phyloP scores from a whole-genome alignment of 2,329 filamentous ascomycete genomes.

The Claviceps monticola region DNA sequence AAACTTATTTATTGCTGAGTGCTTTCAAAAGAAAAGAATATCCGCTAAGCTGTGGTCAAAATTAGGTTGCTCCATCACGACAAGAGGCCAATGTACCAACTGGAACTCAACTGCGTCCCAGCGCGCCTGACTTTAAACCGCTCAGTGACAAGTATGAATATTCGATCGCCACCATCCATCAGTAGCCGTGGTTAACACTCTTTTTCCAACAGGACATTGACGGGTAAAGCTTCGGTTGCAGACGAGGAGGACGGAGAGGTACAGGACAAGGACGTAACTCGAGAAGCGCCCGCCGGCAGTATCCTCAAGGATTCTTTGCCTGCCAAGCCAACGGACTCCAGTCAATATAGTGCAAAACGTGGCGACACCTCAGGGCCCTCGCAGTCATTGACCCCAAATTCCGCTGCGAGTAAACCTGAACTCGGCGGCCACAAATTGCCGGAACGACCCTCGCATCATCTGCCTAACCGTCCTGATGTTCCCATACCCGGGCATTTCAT shows the following conservation, averaged over 20 bases:
- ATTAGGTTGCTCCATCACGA: slow-evolving; percentile 16
- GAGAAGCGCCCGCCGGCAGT: slow-evolving; percentile 1
- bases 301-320: slow-evolving; percentile 21
- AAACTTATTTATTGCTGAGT: neutral
- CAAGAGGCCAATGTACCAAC: slow-evolving; percentile 17
- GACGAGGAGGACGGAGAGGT: slow-evolving; percentile 64
- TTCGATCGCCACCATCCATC: slow-evolving; percentile 5
- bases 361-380: slow-evolving; percentile 11
- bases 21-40: neutral
- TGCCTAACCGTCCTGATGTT: slow-evolving; percentile 46
- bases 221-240: slow-evolving; percentile 12
- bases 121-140: slow-evolving; percentile 52
- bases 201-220: slow-evolving; percentile 10
- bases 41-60: neutral
- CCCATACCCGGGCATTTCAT: slow-evolving; percentile 35
- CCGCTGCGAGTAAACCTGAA: slow-evolving; percentile 15
- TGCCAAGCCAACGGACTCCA: slow-evolving; percentile 15
- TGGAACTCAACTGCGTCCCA: slow-evolving; percentile 36
- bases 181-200: slow-evolving; percentile 3
- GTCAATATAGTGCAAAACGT: slow-evolving; percentile 15
- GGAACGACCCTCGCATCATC: slow-evolving; percentile 22
- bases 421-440: slow-evolving; percentile 22
- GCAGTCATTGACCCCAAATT: slow-evolving; percentile 16
- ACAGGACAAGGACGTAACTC: slow-evolving; percentile 33
- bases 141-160: slow-evolving; percentile 22